Percentiles rank a stretch among this genome's conserved stretches.
Conservation (phyloP, 2,329 filamentous ascomycete genomes). For the Ophiostoma australiae region DNA sequence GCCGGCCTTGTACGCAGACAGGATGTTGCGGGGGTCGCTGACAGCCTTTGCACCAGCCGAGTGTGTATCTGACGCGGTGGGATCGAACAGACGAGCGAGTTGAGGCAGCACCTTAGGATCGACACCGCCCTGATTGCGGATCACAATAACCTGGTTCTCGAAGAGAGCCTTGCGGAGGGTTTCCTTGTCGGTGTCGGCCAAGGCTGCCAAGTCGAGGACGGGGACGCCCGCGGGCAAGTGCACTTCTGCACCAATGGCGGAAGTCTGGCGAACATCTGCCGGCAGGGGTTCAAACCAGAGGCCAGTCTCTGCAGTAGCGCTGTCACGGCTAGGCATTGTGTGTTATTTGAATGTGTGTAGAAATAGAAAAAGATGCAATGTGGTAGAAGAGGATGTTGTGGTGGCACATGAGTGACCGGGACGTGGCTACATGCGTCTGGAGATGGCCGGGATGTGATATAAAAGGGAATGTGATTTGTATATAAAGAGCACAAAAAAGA, state of each 20-base stretch:
- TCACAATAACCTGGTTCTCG: constrained; percentile 26
- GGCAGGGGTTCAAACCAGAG: constrained; percentile 25
- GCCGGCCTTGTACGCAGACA: constrained; percentile 25
- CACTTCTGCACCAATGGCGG: constrained; percentile 25
- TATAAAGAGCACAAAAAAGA: background rate
- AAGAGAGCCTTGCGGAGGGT: constrained; percentile 23
- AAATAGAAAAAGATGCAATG: background rate
- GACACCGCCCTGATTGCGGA: constrained; percentile 25
- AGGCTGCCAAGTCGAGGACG: constrained; percentile 19
- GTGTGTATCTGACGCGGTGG: constrained; percentile 24
- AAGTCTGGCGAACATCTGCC: constrained; percentile 21
- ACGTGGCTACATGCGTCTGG: background rate
- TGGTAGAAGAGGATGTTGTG: background rate
- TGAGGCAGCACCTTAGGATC: constrained; percentile 21
- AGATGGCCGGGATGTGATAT: background rate
- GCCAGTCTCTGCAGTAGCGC: constrained; percentile 6
- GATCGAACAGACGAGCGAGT: constrained; percentile 25
- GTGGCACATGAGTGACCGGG: background rate
- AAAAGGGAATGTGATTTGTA: background rate
- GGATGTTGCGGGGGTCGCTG: constrained; percentile 26
- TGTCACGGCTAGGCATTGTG: constrained; percentile 22
- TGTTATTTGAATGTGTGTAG: background rate
- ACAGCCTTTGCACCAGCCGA: constrained; percentile 26
- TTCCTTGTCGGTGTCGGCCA: constrained; percentile 21
- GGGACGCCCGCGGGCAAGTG: constrained; percentile 18